Base-by-base conservation (phyloP, 2,329 filamentous ascomycete species). In the Trichoderma koningiopsis region DNA sequence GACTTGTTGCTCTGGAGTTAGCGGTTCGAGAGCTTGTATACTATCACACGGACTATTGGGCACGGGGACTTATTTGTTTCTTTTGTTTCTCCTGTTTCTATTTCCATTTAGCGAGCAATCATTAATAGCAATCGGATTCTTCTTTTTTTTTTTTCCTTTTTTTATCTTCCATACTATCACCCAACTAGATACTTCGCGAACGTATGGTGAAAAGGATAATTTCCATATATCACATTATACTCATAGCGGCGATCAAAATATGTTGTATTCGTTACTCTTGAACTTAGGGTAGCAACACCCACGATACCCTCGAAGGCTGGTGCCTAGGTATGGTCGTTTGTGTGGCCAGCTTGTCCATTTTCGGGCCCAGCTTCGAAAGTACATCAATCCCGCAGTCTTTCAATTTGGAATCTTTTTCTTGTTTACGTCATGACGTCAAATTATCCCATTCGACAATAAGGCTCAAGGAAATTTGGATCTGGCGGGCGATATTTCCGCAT, bases 401-500 rank as follows among this genome's bases (percentile, higher is more conserved):
- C 22, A 3, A 27, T 37, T 33, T 40, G 22, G 47, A 40, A 55
- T 40, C 22, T 29, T 19, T 22, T 31, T 47, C 7, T 8, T 7
- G 14, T 55, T 3, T 16, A 16, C 11, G 16, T 24, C 5, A 29
- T 53, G 62, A 57, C 62, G 35, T 65, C 62, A 65, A 2, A 7
- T 10, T 1, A 5, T 22, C 7, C 1, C 11, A 22, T 6, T 47
- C 37, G 1, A 43, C 10, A 2, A 19, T 5, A 29, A 56, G 19
- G 43, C 43, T 13, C 5, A 8, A 14, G 5, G n/a, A 5, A 7
- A 49, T 4, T 49, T 24, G 47, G 47, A 13, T 49, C 4, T 13
- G 7, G 62, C 62, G 62, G 62, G 52, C 19, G n/a, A 4, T 19
- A 33, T 65, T 65, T 31, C 62, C 62, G 4, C 10, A 43, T 57